phyloP scores from a whole-genome alignment of 495 filamentous ascomycete genomes.

The Poronia punctata region DNA sequence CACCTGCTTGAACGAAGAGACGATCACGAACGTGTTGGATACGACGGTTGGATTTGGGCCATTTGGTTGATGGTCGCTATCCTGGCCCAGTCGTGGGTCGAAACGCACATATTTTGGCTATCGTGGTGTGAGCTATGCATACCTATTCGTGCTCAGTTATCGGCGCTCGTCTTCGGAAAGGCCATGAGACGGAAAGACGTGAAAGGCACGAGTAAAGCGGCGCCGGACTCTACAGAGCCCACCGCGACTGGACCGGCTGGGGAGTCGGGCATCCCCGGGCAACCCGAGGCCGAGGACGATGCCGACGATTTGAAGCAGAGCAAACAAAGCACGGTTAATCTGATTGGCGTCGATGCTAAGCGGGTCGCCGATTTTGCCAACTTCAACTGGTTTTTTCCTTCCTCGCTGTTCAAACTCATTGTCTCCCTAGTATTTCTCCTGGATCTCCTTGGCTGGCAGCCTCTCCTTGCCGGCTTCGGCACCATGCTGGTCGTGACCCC shows the following conservation, averaged over 20 bases:
- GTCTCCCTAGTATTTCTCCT: slow-evolving; percentile 60
- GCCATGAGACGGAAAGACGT: slow-evolving; percentile 74
- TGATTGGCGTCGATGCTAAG: slow-evolving; percentile 70
- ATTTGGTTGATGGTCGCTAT: slow-evolving; percentile 52
- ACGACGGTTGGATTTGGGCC: slow-evolving; percentile 62
- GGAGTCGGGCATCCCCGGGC: slow-evolving; percentile 15
- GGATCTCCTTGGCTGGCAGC: slow-evolving; percentile 65
- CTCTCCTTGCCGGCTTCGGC: slow-evolving; percentile 60
- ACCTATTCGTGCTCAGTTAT: slow-evolving; percentile 62
- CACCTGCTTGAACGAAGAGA: slow-evolving; percentile 52
- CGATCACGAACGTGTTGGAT: slow-evolving; percentile 30
- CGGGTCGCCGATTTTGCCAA: slow-evolving; percentile 64
- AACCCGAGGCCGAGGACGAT: slow-evolving; percentile 21
- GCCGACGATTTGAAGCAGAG: slow-evolving; percentile 48
- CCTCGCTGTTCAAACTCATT: slow-evolving; percentile 51
- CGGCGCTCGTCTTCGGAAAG: slow-evolving; percentile 69
- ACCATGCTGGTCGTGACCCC: slow-evolving; percentile 59
- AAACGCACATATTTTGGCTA: slow-evolving; percentile 58
- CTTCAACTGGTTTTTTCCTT: slow-evolving; percentile 59
- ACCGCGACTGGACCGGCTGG: slow-evolving; percentile 17
- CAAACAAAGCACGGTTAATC: slow-evolving; percentile 72
- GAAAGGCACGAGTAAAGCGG: slow-evolving; percentile 44
- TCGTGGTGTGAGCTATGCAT: slow-evolving; percentile 56
- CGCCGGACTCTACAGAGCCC: slow-evolving; percentile 15
- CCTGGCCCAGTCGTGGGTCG: slow-evolving; percentile 49